phyloP scores from a whole-genome alignment of 2,329 filamentous ascomycete species.

The Penicillium sp. region DNA sequence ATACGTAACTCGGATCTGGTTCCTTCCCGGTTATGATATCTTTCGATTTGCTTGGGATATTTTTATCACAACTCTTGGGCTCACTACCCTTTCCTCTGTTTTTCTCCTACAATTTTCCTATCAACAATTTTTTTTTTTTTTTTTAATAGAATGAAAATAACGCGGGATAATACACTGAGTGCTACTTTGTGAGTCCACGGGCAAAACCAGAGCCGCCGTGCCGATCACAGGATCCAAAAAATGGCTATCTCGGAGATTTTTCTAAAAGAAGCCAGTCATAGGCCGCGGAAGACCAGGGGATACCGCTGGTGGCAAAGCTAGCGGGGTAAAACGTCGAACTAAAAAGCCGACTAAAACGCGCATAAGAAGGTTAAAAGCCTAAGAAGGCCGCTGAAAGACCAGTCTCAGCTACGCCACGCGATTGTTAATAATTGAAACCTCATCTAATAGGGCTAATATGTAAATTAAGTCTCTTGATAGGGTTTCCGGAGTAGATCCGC shows the following conservation, averaged over 20 bases:
- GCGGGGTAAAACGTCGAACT: neutral
- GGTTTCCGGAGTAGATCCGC: neutral
- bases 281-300: neutral
- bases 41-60: neutral
- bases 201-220: neutral
- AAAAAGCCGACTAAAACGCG: neutral
- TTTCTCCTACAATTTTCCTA: neutral
- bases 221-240: neutral
- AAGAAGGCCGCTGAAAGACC: neutral
- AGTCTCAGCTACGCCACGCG: conserved; percentile 20
- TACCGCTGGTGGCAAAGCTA: neutral
- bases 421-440: neutral
- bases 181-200: too few species aligned
- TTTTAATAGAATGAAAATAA: neutral
- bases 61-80: too few species aligned
- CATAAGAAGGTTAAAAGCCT: neutral
- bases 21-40: too few species aligned
- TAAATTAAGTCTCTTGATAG: too few species aligned
- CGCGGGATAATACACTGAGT: too few species aligned
- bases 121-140: too few species aligned
- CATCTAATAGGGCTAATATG: neutral
- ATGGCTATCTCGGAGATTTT: conserved; percentile 18
- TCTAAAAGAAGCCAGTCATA: neutral
- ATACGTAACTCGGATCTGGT: too few species aligned
- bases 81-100: too few species aligned